A percentile compares a stretch with the other conserved stretches of the same genome.
phyloP scores from a whole-genome alignment of 495 filamentous ascomycete species.

The Penicillium ochrochloron region DNA sequence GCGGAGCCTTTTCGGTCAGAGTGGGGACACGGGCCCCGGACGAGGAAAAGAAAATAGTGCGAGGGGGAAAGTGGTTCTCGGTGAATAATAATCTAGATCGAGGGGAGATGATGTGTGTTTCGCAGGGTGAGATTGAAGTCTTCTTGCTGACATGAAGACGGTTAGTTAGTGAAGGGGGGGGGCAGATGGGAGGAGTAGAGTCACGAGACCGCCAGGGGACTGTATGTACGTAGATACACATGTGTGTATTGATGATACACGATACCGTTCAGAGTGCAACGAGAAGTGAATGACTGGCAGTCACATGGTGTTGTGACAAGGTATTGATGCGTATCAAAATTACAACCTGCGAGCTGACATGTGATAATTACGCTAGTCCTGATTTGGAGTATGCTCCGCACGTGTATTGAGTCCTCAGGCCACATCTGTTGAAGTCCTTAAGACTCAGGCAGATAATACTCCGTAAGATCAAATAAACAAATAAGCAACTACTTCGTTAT shows the following conservation, averaged over 20 bases:
- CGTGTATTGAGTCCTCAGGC: background rate
- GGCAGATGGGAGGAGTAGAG: background rate
- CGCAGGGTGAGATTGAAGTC: constrained; percentile 1
- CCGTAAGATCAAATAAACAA: background rate
- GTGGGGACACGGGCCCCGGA: constrained; percentile 30
- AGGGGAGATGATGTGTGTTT: background rate
- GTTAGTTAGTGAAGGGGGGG: background rate
- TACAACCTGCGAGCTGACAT: background rate
- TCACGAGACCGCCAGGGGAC: constrained; percentile 5
- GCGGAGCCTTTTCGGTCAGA: constrained; percentile 33
- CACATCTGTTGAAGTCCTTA: background rate
- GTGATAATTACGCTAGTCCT: background rate
- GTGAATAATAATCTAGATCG: constrained; percentile 16
- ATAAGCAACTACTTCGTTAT: background rate
- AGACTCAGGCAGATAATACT: no score
- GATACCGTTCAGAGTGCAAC: background rate
- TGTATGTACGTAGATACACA: no score
- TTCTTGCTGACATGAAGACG: background rate
- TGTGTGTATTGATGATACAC: background rate
- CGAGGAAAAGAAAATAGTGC: no score
- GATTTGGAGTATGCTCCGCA: background rate
- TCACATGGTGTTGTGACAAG: background rate
- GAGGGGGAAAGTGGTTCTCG: constrained; percentile 1
- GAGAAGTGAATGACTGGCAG: background rate
- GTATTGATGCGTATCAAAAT: background rate